phyloP scores from a whole-genome alignment of 2,329 filamentous ascomycete species.

The Aspergillus pseudoglaucus region DNA sequence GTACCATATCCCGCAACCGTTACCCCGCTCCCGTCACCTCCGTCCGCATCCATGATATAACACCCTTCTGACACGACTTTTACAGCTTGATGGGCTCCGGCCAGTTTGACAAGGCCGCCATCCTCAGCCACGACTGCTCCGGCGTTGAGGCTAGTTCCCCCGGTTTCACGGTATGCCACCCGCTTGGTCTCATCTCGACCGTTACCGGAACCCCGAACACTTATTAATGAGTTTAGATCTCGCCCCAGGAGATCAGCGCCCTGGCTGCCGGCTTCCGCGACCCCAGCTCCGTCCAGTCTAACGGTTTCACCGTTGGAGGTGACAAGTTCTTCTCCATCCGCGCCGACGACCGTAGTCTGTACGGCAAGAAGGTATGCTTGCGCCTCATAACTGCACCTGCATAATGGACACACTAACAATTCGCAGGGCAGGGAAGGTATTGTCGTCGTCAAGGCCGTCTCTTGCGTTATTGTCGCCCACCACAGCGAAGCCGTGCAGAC shows the following conservation, averaged over 20 bases:
- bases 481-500: conserved; percentile 69
- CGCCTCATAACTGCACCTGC: too few relatives aligned
- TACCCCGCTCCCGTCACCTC: conserved; percentile 7
- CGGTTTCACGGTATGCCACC: conserved; percentile 62
- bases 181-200: conserved; percentile 1
- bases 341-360: conserved; percentile 71
- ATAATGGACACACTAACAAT: too few relatives aligned
- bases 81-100: conserved; percentile 70
- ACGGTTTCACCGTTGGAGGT: conserved; percentile 69
- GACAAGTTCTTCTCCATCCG: conserved; percentile 72
- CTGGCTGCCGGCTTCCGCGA: conserved; percentile 51
- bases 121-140: conserved; percentile 74
- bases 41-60: conserved; percentile 2
- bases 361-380: conserved; percentile 70
- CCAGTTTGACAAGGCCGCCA: conserved; percentile 76
- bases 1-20: conserved; percentile 34
- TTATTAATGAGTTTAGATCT: conserved; percentile 34
- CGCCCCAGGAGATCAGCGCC: conserved; percentile 49
- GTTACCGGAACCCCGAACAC: not conserved
- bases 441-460: conserved; percentile 75
- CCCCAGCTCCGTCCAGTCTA: conserved; percentile 40
- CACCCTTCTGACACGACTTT: conserved; percentile 6
- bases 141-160: conserved; percentile 68
- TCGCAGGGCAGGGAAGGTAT: conserved; percentile 70
- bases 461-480: conserved; percentile 83